These are phyloP conservation scores for Leishmania tarentolae DNA, from an alignment of 208 protist genomes.

Conservation along the genomic window DNA sequence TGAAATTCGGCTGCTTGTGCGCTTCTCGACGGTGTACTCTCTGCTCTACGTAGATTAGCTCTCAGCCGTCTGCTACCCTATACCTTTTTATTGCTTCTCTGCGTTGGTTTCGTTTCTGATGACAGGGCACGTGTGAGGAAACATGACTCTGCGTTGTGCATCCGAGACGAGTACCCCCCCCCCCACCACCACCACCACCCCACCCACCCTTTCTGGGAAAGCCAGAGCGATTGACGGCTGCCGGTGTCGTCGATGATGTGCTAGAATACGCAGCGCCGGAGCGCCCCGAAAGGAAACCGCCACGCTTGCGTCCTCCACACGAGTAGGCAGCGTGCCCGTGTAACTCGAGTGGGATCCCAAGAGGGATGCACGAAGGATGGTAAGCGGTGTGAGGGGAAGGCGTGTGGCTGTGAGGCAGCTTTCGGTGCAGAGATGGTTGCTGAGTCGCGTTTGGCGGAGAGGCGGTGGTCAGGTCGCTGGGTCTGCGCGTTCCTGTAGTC, in stretches of 20 bases:
- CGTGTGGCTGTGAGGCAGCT: not conserved
- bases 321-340: not conserved
- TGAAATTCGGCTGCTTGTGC: not conserved
- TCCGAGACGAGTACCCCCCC: not conserved
- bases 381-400: not conserved
- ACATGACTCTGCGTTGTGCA: too few relatives aligned
- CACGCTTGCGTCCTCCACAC: not conserved
- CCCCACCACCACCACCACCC: too few relatives aligned
- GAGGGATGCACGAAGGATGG: not conserved
- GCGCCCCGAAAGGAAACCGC: not conserved
- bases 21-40: not conserved
- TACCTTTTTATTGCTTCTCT: not conserved
- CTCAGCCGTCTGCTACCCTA: not conserved
- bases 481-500: not conserved
- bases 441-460: not conserved
- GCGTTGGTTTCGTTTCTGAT: not conserved
- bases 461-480: too few relatives aligned
- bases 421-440: not conserved
- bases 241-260: not conserved
- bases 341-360: not conserved
- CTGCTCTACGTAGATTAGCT: not conserved
- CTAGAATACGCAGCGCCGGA: not conserved
- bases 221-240: not conserved
- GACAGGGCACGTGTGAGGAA: not conserved
- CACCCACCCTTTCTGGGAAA: not conserved